Evolutionary conservation across 2,329 filamentous ascomycete genomes (phyloP).

Genomic region (Aspergillus chevalieri): DNA sequence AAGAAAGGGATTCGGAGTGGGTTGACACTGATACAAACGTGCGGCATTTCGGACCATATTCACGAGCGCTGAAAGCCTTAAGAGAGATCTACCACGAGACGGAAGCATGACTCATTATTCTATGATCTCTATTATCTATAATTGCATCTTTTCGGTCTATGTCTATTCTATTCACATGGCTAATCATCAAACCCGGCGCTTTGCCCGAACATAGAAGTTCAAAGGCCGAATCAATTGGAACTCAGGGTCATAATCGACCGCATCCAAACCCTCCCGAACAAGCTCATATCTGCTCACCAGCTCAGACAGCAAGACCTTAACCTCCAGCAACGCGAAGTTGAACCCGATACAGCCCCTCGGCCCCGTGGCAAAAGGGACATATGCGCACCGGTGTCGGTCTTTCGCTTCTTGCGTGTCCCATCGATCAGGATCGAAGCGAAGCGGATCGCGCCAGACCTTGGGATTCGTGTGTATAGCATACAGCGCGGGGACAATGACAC

Average conservation of each 20-base stretch:
- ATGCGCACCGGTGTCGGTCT: slow-evolving; percentile 45
- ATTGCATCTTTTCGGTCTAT: too few species aligned
- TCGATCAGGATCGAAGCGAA: slow-evolving; percentile 54
- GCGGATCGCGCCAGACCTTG: slow-evolving; percentile 53
- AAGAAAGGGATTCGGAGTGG: slow-evolving; percentile 14
- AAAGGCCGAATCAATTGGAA: slow-evolving; percentile 14
- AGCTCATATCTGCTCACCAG: slow-evolving; percentile 55
- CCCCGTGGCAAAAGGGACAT: slow-evolving; percentile 54
- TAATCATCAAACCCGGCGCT: slow-evolving; percentile 24
- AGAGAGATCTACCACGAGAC: not conserved
- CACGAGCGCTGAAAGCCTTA: slow-evolving; percentile 12
- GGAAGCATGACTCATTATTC: not conserved
- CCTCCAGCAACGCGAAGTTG: slow-evolving; percentile 56
- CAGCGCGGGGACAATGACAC: slow-evolving; percentile 49
- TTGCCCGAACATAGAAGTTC: slow-evolving; percentile 15
- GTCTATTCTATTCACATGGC: not conserved
- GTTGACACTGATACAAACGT: slow-evolving; percentile 14
- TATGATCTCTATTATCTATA: not conserved
- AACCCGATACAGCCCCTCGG: slow-evolving; percentile 55
- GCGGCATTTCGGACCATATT: slow-evolving; percentile 16
- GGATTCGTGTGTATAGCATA: slow-evolving; percentile 48
- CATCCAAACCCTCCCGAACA: slow-evolving; percentile 40
- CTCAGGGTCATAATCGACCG: slow-evolving; percentile 20
- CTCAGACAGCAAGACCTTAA: slow-evolving; percentile 51
- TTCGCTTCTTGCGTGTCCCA: slow-evolving; percentile 53